Evolutionary conservation across 2,329 filamentous ascomycete species (phyloP), one percentile per base, ranked within the genome.

Genomic region (Fusarium beomiforme): DNA sequence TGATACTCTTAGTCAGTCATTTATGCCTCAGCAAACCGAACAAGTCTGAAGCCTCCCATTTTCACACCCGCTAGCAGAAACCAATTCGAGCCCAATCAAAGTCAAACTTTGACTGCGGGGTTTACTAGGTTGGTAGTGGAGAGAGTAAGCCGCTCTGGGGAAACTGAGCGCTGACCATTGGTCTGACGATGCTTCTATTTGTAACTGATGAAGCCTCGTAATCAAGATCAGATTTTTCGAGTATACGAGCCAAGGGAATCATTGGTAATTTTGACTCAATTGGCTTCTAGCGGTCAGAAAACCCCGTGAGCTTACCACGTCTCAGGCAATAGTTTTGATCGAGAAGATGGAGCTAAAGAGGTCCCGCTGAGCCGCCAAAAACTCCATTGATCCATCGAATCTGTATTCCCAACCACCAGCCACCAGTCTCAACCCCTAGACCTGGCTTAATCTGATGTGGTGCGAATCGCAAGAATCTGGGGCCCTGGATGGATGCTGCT

Each of bases 51-150:
- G n/a, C 21, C 39, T 43, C 10, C 21, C 31, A 51, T 34, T 54
- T 53, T 69, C 37, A 39, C 62, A 69, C 41, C 31, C 46, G 60
- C 58, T 50, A 57, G 31, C 41, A 47, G 37, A 31, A 53, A 43
- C 26, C 26, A 42, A 21, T 26, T 44, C 50, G 33, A 59, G 46
- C 39, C 64, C 49, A 67, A 61, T 47, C 37, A 62, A 59, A 54
- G 46, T 57, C 55, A 72, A 66, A 71, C 23, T 65, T 69, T 69
- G 64, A 73, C 71, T 76, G 74, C 74, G 74, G 74, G 74, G 74
- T 74, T 73, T 54, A 36, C 46, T 66, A 29, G 26, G 26, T 29
- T 10, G 10, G 26, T 29, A 66, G 61, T 60, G 44, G 62, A 57
- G 54, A 24, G 53, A 51, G 61, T 41, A 68, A 50, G 49, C 60